These are phyloP conservation scores for Scytalidium lignicola DNA, from an alignment of 2,329 filamentous ascomycete genomes.

Conservation along the genomic window DNA sequence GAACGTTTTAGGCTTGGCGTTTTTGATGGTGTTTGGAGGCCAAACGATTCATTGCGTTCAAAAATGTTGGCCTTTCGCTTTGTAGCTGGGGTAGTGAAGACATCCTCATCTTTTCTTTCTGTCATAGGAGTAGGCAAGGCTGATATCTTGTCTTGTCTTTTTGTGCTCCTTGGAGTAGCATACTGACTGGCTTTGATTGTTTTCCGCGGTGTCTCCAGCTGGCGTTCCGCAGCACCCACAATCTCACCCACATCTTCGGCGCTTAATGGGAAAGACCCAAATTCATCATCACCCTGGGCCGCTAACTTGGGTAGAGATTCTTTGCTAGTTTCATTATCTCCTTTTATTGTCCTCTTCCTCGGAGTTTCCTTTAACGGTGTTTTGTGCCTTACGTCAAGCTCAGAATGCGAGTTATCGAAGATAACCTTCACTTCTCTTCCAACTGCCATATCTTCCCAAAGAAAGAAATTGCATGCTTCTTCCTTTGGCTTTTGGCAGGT, in stretches of 20 bases:
- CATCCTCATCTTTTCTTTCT: constrained; percentile 11
- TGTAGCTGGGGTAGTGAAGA: constrained; percentile 15
- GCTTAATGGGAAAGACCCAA: constrained; percentile 19
- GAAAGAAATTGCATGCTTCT: constrained; percentile 49
- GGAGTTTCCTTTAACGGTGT: constrained; percentile 10
- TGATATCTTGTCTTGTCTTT: constrained; percentile 17
- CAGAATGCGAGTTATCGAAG: constrained; percentile 40
- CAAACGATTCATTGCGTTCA: constrained; percentile 18
- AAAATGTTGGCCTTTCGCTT: constrained; percentile 15
- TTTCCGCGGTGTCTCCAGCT: constrained; percentile 23
- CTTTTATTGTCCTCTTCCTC: constrained; percentile 11
- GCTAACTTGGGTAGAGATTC: neutral
- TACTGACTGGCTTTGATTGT: constrained; percentile 11
- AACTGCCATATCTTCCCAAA: constrained; percentile 51
- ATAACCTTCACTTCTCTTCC: constrained; percentile 34
- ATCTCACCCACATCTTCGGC: constrained; percentile 17
- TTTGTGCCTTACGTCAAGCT: constrained; percentile 20
- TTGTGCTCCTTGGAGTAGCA: constrained; percentile 23
- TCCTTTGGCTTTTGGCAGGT: constrained; percentile 42
- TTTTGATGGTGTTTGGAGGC: constrained; percentile 13
- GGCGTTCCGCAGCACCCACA: constrained; percentile 8
- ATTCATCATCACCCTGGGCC: constrained; percentile 19
- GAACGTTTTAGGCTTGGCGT: constrained; percentile 10
- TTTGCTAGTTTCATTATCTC: neutral
- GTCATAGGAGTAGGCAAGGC: constrained; percentile 23